Base-by-base conservation (phyloP, 495 filamentous ascomycete genomes). In the Bacidia gigantensis region DNA sequence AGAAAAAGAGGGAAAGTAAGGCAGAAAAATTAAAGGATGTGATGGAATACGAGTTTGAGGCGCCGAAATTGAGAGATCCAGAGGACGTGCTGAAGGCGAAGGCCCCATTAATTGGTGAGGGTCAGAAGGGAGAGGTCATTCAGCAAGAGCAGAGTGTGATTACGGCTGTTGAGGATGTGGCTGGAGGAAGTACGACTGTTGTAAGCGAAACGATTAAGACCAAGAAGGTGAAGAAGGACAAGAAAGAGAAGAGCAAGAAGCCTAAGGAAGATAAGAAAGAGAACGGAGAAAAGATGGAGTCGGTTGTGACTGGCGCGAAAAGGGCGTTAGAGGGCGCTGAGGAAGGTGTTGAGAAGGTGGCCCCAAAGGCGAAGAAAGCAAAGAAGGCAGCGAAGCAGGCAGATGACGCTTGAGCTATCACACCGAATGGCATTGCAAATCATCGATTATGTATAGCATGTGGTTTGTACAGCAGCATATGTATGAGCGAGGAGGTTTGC, bases 1-100 rank as follows among this genome's bases (percentile, higher is more conserved):
- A 84, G 68, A 69, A 76, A 60, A 81, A 73, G 62, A 68, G 90
- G 48, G 67, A 67, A 25, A 64, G 68, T 49, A 83, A 86, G 67
- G 78, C 77, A 0, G 74, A 84, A 63, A 84, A 86, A 70, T 65
- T 95, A 53, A 83, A 85, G 73, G 80, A 69, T 35, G 67, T 95
- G 45, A 18, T 47, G 21, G 92, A 82, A 21, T 98, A 98, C 66
- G 84, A 93, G 49, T 85, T 87, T 60, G 79, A 87, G 41, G 71
- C 79, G 12, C 87, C 88, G 2, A 68, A 70, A 55, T 65, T 95
- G 58, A 92, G 83, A 73, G 70, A 72, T 29, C 75, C 87, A 38
- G 77, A 78, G 24, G 70, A 71, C 41, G 73, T 85, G 17, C 66
- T 69, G 55, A 65, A 70, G n/a, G n/a, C n/a, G n/a, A n/a, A n/a